Evolutionary conservation across 2,329 filamentous ascomycete species (phyloP).

Genomic region (Penicillium glabrum): DNA sequence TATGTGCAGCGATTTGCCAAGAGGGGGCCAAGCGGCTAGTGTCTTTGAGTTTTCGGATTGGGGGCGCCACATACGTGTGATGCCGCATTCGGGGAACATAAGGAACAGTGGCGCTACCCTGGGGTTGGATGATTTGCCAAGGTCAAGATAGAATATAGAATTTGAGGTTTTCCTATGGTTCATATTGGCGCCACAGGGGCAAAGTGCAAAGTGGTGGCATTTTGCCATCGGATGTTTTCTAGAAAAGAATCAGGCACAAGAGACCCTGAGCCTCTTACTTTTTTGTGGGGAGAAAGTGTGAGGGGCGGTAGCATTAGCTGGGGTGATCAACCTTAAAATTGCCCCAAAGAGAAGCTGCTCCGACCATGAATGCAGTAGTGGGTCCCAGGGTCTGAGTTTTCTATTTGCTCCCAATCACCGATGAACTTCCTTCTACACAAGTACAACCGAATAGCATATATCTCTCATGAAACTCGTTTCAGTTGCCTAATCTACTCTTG

Average conservation of each 20-base stretch:
- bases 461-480: conserved; percentile 1
- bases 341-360: background rate
- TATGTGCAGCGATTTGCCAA: background rate
- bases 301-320: background rate
- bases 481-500: background rate
- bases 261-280: background rate
- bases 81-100: background rate
- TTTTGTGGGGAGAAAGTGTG: background rate
- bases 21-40: background rate
- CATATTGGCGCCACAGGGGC: background rate
- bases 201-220: background rate
- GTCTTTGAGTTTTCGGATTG: conserved; percentile 1
- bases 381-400: background rate
- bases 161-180: background rate
- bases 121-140: background rate
- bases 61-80: background rate
- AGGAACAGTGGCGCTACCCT: background rate
- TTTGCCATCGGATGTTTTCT: background rate
- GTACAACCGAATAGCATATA: background rate
- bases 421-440: background rate
- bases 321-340: background rate
- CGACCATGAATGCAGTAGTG: background rate
- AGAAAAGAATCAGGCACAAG: background rate
- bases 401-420: background rate
- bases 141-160: background rate